Evolutionary conservation across 148 eudicot species (phyloP).

Genomic region (Talinum fruticosum): DNA sequence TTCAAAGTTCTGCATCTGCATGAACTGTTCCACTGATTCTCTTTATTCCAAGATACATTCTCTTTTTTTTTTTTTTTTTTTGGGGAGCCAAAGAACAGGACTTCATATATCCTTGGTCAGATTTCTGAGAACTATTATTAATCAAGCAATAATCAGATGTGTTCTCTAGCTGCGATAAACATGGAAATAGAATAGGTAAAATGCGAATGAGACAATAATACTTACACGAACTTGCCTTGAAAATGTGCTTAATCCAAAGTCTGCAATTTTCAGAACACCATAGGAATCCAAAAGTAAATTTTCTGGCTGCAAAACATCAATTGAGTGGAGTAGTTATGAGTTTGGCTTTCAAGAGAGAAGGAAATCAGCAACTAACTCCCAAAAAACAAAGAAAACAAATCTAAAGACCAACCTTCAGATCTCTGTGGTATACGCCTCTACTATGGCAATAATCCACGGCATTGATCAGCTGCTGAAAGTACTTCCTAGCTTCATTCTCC

Average conservation of each 20-base stretch:
- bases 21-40: neutral
- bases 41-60: neutral
- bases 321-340: neutral
- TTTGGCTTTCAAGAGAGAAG: neutral
- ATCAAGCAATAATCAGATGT: neutral
- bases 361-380: neutral
- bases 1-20: constrained; percentile 9
- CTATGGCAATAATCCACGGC: constrained; percentile 96
- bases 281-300: constrained; percentile 73
- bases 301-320: constrained; percentile 59
- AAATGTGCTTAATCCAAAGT: constrained; percentile 83
- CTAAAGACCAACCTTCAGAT: constrained; percentile 57
- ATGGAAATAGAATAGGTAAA: neutral
- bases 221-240: constrained; percentile 77
- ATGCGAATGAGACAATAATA: constrained; percentile 8
- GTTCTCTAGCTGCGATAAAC: neutral
- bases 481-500: constrained; percentile 76
- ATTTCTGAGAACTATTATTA: neutral
- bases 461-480: constrained; percentile 87
- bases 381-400: neutral
- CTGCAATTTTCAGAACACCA: constrained; percentile 85
- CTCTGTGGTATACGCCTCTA: constrained; percentile 94
- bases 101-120: neutral
- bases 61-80: neutral
- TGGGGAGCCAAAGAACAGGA: neutral